Percentiles rank a stretch among this genome's conserved stretches.
These are phyloP conservation scores for Megacollybia platyphylla DNA, from an alignment of 1,284 basidiomycete genomes.

Conservation along the genomic window DNA sequence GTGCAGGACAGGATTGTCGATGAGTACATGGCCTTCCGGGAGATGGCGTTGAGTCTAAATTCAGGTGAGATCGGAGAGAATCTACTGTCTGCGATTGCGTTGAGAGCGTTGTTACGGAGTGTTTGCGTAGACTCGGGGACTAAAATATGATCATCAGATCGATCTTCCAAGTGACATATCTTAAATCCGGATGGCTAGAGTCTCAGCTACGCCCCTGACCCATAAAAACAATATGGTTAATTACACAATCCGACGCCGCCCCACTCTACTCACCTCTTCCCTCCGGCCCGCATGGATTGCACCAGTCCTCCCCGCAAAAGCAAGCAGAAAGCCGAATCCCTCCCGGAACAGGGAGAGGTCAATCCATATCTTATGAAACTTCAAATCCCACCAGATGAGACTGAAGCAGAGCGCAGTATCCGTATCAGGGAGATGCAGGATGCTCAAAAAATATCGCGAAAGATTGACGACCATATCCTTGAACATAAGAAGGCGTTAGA, in stretches of 20 bases:
- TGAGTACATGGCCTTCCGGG: constrained; percentile 60
- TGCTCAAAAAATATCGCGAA: constrained; percentile 28
- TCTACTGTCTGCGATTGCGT: constrained; percentile 20
- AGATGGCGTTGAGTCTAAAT: constrained; percentile 26
- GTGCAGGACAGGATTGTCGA: constrained; percentile 64
- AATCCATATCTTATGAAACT: constrained; percentile 12
- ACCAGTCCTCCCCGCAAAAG: no score
- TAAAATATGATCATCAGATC: no score
- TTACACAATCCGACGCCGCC: no score
- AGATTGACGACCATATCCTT: constrained; percentile 46
- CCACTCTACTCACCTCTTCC: no score
- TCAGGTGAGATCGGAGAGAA: constrained; percentile 20
- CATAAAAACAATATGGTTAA: no score
- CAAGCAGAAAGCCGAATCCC: no score
- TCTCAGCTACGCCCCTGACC: no score
- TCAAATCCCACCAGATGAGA: constrained; percentile 26
- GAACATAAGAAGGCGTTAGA: constrained; percentile 38
- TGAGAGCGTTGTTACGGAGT: constrained; percentile 20
- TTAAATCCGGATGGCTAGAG: no score
- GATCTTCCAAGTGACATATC: no score
- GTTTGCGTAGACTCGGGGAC: constrained; percentile 13
- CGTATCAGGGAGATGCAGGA: constrained; percentile 30
- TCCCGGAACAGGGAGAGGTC: background rate
- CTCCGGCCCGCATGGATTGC: no score
- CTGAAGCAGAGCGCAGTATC: constrained; percentile 24